phyloP scores from a whole-genome alignment of 768 basidiomycete genomes.

The Daedalea quercina region DNA sequence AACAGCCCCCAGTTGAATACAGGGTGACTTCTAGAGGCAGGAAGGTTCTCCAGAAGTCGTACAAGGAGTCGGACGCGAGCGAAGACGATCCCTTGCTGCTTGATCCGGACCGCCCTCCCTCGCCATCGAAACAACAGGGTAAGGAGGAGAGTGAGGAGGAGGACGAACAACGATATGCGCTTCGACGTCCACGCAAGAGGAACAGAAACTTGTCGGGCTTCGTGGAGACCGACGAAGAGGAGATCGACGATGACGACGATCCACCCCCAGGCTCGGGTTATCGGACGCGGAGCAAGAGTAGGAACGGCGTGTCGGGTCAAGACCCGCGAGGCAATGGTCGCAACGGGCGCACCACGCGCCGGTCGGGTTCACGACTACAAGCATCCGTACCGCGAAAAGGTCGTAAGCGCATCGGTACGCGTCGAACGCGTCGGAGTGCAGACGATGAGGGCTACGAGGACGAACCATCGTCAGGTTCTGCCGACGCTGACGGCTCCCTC shows the following conservation, averaged over 20 bases:
- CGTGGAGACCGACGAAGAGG: conserved; percentile 35
- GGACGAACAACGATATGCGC: conserved; percentile 15
- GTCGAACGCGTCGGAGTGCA: conserved; percentile 20
- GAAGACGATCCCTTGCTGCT: conserved; percentile 10
- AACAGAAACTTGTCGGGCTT: conserved; percentile 25
- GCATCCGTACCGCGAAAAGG: conserved; percentile 16
- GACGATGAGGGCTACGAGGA: conserved; percentile 48
- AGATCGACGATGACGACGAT: conserved; percentile 18
- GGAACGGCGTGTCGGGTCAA: conserved; percentile 22
- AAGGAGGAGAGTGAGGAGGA: conserved; percentile 22
- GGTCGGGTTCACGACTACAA: conserved; percentile 15
- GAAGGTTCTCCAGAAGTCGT: conserved; percentile 19
- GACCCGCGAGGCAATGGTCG: conserved; percentile 15
- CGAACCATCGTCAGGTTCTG: conserved; percentile 42
- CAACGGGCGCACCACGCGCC: conserved; percentile 21
- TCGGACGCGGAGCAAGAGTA: conserved; percentile 33
- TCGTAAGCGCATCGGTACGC: conserved; percentile 12
- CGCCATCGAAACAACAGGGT: conserved; percentile 4
- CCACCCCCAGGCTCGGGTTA: conserved; percentile 23
- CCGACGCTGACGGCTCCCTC: conserved; percentile 49
- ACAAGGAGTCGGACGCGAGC: conserved; percentile 24
- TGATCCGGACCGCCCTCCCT: background rate
- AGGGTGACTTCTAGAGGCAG: conserved; percentile 20
- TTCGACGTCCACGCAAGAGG: conserved; percentile 6
- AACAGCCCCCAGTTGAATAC: conserved; percentile 14